phyloP scores from a whole-genome alignment of 2,329 filamentous ascomycete genomes.

The Aureobasidium sp. region DNA sequence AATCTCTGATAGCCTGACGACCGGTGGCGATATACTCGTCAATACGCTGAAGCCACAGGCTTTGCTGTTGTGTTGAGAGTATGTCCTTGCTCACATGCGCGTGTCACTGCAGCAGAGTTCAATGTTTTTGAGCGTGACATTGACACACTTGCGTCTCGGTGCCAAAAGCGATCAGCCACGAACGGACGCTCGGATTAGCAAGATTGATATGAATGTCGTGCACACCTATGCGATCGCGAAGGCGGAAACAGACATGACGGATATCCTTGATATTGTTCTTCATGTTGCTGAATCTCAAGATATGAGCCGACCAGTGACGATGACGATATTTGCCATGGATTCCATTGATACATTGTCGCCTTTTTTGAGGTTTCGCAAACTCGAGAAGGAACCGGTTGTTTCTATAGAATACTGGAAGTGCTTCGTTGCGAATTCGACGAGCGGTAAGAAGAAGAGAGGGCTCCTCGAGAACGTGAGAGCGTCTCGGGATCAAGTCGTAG shows the following conservation, averaged over 20 bases:
- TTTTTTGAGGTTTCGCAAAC: not conserved
- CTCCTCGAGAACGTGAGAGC: not conserved
- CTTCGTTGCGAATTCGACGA: not conserved
- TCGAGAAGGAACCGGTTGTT: not conserved
- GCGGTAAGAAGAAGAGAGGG: not conserved
- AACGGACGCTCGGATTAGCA: not conserved
- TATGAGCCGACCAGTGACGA: not conserved
- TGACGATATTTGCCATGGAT: not conserved
- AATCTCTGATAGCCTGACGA: too few relatives aligned
- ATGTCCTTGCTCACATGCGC: too few relatives aligned
- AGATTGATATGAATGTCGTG: not conserved
- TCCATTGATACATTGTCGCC: too few relatives aligned
- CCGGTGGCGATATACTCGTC: too few relatives aligned
- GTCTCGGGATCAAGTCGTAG: too few relatives aligned
- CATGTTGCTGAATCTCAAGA: not conserved
- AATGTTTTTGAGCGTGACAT: not conserved
- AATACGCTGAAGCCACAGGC: too few relatives aligned
- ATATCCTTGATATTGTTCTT: not conserved
- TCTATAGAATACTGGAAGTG: not conserved
- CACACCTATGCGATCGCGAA: too few relatives aligned
- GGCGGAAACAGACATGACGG: not conserved
- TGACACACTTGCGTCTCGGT: not conserved
- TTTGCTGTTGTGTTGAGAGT: too few relatives aligned
- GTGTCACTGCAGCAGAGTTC: too few relatives aligned
- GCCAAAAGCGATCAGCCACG: not conserved